Conservation (phyloP, 1,284 basidiomycete genomes). For the Apiotrichum sp. region DNA sequence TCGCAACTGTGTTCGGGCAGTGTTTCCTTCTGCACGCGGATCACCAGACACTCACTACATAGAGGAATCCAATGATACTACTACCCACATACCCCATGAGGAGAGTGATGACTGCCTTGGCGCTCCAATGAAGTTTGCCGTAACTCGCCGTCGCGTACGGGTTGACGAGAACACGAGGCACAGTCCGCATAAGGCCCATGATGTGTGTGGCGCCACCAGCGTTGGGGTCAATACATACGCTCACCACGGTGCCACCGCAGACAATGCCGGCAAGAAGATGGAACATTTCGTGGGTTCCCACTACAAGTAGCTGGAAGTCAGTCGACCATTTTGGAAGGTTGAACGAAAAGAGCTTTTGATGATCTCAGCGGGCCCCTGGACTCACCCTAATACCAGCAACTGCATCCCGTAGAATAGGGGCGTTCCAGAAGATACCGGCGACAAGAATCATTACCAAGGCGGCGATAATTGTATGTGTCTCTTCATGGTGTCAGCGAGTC, state of each 20-base stretch:
- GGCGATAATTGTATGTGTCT: constrained; percentile 43
- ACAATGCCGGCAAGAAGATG: constrained; percentile 40
- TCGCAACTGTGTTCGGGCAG: background rate
- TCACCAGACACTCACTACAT: constrained; percentile 35
- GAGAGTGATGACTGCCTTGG: constrained; percentile 30
- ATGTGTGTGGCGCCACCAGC: constrained; percentile 43
- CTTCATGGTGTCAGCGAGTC: constrained; percentile 17
- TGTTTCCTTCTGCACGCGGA: background rate
- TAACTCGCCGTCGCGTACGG: constrained; percentile 9
- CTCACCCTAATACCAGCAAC: constrained; percentile 42
- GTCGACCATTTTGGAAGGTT: no score
- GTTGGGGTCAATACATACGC: constrained; percentile 46
- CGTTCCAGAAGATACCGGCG: constrained; percentile 41
- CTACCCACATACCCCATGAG: constrained; percentile 42
- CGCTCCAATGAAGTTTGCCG: constrained; percentile 34
- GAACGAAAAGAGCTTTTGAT: no score
- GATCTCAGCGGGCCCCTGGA: background rate
- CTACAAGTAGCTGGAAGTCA: constrained; percentile 36
- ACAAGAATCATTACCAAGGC: constrained; percentile 42
- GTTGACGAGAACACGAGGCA: background rate
- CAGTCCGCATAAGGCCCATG: constrained; percentile 32
- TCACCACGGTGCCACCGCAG: constrained; percentile 42
- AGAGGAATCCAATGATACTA: constrained; percentile 38
- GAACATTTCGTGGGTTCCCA: constrained; percentile 42
- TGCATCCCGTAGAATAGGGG: constrained; percentile 38